Evolutionary conservation across 1,284 basidiomycete genomes (phyloP).

Genomic region (Ceratorhiza oryzae-sativae): DNA sequence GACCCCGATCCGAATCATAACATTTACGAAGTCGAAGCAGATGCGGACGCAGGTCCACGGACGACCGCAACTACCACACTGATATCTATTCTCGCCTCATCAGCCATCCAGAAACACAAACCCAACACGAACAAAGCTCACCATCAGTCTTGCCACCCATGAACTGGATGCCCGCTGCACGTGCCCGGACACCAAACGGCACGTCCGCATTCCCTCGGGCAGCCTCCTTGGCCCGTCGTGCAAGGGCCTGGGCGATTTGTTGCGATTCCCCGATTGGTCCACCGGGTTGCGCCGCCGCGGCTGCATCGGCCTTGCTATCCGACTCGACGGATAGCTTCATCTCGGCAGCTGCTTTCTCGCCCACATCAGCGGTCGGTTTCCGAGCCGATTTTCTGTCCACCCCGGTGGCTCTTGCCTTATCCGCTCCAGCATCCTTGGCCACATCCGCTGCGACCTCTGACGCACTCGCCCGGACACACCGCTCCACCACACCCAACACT

Average conservation of each 20-base stretch:
- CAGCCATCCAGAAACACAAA: neutral
- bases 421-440: neutral
- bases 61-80: conserved; percentile 58
- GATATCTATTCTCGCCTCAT: conserved; percentile 58
- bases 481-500: conserved; percentile 84
- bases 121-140: conserved; percentile 51
- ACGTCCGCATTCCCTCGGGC: conserved; percentile 20
- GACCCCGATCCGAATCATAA: conserved; percentile 11
- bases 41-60: conserved; percentile 34
- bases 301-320: conserved; percentile 4
- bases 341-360: conserved; percentile 48
- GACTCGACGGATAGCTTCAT: too few relatives aligned
- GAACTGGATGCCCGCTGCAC: conserved; percentile 60
- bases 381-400: conserved; percentile 46
- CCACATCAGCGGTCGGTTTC: neutral
- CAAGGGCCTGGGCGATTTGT: conserved; percentile 52
- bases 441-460: too few relatives aligned
- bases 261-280: conserved; percentile 47
- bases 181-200: conserved; percentile 26
- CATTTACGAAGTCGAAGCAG: neutral
- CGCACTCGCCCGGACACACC: conserved; percentile 64
- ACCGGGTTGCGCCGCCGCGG: conserved; percentile 48
- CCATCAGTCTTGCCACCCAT: conserved; percentile 79
- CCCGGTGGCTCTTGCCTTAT: conserved; percentile 46
- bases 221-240: conserved; percentile 64